Conservation (phyloP, 306 rosid genomes). For the Castanopsis chinensis region DNA sequence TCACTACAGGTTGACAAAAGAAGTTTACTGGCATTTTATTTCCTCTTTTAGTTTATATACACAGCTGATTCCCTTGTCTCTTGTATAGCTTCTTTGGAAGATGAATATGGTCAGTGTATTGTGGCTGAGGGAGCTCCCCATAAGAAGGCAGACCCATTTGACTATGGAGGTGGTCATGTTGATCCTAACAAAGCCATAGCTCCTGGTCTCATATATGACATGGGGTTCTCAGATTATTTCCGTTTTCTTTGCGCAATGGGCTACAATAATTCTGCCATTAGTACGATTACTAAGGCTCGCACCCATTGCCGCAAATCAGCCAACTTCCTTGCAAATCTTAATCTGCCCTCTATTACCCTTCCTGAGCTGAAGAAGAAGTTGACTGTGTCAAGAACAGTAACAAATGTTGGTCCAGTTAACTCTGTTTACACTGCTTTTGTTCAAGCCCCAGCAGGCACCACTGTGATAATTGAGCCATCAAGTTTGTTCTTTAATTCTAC, state of each 20-base stretch:
- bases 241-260: constrained; percentile 62
- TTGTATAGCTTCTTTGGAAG: constrained; percentile 46
- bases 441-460: constrained; percentile 40
- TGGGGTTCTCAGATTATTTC: constrained; percentile 39
- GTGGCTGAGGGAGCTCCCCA: constrained; percentile 68
- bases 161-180: constrained; percentile 70
- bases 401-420: constrained; percentile 50
- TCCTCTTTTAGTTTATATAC: neutral
- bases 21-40: neutral
- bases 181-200: constrained; percentile 45
- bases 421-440: constrained; percentile 43
- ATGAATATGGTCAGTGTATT: constrained; percentile 41
- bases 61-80: neutral
- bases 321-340: constrained; percentile 39
- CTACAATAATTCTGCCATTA: constrained; percentile 54
- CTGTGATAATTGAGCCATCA: constrained; percentile 39
- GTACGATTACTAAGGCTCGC: constrained; percentile 22
- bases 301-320: constrained; percentile 31
- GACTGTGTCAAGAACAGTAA: constrained; percentile 50
- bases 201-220: constrained; percentile 59
- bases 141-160: constrained; percentile 59
- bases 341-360: constrained; percentile 57
- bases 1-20: constrained; percentile 50
- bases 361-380: constrained; percentile 41
- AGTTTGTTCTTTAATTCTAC: constrained; percentile 33